phyloP scores from a whole-genome alignment of 148 eudicot genomes.

The Spergularia marina region DNA sequence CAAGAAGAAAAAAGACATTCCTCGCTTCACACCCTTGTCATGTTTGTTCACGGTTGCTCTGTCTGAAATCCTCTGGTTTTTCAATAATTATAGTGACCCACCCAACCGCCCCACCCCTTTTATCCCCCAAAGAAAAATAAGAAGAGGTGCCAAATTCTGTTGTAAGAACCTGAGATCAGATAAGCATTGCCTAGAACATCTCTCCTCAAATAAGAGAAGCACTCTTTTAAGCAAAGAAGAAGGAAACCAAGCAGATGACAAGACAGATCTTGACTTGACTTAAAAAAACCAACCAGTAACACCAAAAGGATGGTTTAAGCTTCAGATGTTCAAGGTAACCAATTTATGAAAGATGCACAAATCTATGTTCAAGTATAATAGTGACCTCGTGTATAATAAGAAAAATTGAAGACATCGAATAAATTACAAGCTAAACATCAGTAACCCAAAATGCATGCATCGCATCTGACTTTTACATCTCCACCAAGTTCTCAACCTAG shows the following conservation, averaged over 20 bases:
- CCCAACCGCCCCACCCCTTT: no score
- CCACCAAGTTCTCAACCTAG: not conserved
- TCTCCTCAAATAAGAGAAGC: not conserved
- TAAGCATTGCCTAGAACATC: not conserved
- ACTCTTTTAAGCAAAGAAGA: not conserved
- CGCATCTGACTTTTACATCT: not conserved
- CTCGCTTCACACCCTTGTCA: no score
- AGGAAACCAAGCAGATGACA: not conserved
- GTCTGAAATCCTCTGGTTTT: not conserved
- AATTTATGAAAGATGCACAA: not conserved
- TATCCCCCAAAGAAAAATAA: not conserved
- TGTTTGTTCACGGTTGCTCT: not conserved
- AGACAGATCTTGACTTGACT: not conserved
- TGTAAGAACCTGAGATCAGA: not conserved
- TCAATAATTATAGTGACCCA: not conserved
- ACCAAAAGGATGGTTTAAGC: slow-evolving; percentile 6
- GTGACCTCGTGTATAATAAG: not conserved
- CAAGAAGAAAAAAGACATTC: no score
- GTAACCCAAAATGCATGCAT: not conserved
- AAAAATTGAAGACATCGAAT: not conserved
- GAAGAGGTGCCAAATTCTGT: not conserved
- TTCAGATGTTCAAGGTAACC: not conserved
- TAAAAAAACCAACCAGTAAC: not conserved
- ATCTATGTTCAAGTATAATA: not conserved
- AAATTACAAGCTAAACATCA: not conserved